Percentiles rank a stretch among this genome's conserved stretches.
phyloP scores from a whole-genome alignment of 306 rosid species.

The Purshia tridentata region DNA sequence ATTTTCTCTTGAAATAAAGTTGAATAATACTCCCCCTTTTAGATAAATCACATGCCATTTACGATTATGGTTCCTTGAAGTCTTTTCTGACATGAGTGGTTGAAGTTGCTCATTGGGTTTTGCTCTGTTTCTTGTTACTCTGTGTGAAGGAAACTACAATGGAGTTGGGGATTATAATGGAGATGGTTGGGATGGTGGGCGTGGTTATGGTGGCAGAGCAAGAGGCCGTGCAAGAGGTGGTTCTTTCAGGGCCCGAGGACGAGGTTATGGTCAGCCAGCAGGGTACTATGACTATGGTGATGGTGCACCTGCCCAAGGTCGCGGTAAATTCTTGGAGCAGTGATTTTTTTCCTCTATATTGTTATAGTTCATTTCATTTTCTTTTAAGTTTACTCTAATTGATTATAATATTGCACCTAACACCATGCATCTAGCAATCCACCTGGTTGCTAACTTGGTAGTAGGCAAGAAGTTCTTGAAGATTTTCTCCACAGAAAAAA shows the following conservation, averaged over 20 bases:
- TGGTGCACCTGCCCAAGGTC: constrained; percentile 57
- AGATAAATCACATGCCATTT: not conserved
- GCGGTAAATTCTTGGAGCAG: constrained; percentile 46
- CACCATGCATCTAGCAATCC: not conserved
- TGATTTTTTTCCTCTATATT: not conserved
- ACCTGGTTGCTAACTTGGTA: no score
- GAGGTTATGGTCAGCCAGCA: constrained; percentile 53
- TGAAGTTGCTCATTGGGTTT: constrained; percentile 10
- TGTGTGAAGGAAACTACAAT: constrained; percentile 54
- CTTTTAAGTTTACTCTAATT: not conserved
- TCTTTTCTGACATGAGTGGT: not conserved
- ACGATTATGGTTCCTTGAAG: not conserved
- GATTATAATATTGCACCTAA: not conserved
- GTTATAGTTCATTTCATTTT: not conserved
- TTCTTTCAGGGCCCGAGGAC: constrained; percentile 54
- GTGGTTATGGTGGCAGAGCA: constrained; percentile 70
- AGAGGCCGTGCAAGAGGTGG: constrained; percentile 70
- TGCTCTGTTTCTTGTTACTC: constrained; percentile 1
- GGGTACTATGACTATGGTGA: constrained; percentile 69
- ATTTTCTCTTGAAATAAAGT: not conserved
- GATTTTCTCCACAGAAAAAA: not conserved
- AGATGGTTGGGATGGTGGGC: constrained; percentile 76
- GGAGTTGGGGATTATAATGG: constrained; percentile 66
- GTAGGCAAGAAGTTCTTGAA: not conserved
- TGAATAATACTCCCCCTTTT: not conserved